Base-by-base conservation (phyloP, 1,139 yeast species). In the Maudiozyma humilis region DNA sequence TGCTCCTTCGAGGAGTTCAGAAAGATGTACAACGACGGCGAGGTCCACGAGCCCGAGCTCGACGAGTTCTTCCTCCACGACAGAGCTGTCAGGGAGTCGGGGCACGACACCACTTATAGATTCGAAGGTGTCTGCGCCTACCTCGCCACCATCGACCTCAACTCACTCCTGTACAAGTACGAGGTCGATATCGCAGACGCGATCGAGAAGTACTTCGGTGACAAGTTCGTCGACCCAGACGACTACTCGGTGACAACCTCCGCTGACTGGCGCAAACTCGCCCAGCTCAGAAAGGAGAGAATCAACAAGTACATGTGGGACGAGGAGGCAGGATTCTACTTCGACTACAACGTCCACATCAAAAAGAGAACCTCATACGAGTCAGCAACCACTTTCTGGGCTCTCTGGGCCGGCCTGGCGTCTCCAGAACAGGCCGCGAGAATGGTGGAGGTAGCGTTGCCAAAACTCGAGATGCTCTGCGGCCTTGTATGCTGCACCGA, bases 71-170 rank as follows among this genome's bases (percentile, higher is more conserved):
- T 91, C 63, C 64, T 85, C 44, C 96, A 91, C 62, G 98, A 91
- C 64, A 74, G 97, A 49, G 97, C 95, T 1, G 95, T 91, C 14
- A 76, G 98, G 59, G 98, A 91, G 65, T 82, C 94, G 38, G 98
- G 98, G 1, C 98, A 91, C 63, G 98, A 91, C 62, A 93, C 97
- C 0, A 75, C 91, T 2, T 88, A 89, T 61, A 73, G 98, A 56
- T 69, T 91, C 44, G 96, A 89, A 66, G 95, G 95, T 31, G 75
- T 78, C 42, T 87, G 95, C 65, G 96, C 96, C 0, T 71, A 84
- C 59, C 68, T 91, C 51, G 96, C 95, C 2, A 91, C 97, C 0
- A 82, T 91, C 44, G 98, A 91, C 62, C 71, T 91, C 57, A 89
- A 89, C 65, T 74, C 94, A 3, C 69, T 93, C 54, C 69, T 91